Conservation (phyloP, 192 early-diverging fungal species). For the Podila clonocystis region DNA sequence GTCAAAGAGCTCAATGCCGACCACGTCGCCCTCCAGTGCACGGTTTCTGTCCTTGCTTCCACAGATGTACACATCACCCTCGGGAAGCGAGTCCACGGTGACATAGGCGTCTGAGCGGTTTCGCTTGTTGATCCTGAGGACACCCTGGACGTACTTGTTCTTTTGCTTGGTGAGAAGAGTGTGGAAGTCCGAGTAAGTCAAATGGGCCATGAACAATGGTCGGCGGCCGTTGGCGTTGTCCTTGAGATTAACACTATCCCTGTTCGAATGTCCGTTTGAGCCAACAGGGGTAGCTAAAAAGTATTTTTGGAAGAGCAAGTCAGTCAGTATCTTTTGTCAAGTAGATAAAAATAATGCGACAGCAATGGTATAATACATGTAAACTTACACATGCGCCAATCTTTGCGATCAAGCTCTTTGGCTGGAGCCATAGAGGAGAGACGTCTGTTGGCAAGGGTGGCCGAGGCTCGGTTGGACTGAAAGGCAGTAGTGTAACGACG, state of each 20-base stretch:
- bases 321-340: background rate
- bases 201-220: slow-evolving; percentile 63
- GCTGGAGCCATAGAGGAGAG: slow-evolving; percentile 15
- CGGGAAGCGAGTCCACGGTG: slow-evolving; percentile 70
- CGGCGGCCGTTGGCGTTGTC: slow-evolving; percentile 62
- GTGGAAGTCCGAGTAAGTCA: slow-evolving; percentile 65
- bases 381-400: slow-evolving; percentile 38
- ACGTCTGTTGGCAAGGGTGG: slow-evolving; percentile 8
- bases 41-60: slow-evolving; percentile 83
- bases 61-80: slow-evolving; percentile 82
- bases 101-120: slow-evolving; percentile 92
- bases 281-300: slow-evolving; percentile 48
- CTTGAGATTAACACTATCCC: slow-evolving; percentile 57
- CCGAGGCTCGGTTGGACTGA: slow-evolving; percentile 21
- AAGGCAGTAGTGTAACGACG: slow-evolving; percentile 45
- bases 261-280: slow-evolving; percentile 55
- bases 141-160: slow-evolving; percentile 73
- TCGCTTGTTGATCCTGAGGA: slow-evolving; percentile 86
- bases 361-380: slow-evolving; percentile 6
- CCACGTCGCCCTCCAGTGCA: slow-evolving; percentile 86
- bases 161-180: slow-evolving; percentile 55
- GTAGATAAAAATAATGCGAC: background rate
- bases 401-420: slow-evolving; percentile 32
- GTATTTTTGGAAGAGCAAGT: background rate
- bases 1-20: slow-evolving; percentile 78